Evolutionary conservation across 805 yeast genomes (phyloP).

Genomic region (Sugiyamaella qingdaonensis): DNA sequence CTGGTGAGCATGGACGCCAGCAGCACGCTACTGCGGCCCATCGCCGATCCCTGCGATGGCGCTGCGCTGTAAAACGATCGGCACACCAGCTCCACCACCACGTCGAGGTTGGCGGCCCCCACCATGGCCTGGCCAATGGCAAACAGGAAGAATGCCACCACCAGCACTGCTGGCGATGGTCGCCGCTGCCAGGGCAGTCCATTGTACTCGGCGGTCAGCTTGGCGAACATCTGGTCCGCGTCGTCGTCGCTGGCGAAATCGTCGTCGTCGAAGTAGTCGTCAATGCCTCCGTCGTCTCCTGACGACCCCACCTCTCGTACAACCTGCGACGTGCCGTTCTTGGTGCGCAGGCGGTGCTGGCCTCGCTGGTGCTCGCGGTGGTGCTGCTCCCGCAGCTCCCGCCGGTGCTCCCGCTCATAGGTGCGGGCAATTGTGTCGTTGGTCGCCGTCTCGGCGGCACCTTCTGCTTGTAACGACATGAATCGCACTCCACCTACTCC

Average conservation of each 20-base stretch:
- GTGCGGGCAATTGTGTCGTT: conserved; percentile 4
- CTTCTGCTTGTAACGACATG: conserved; percentile 7
- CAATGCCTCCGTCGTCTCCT: neutral
- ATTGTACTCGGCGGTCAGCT: conserved; percentile 3
- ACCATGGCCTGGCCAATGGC: conserved; percentile 20
- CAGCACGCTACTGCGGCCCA: too few species aligned
- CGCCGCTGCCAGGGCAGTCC: conserved; percentile 7
- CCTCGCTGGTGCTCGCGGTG: neutral
- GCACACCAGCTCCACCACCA: conserved; percentile 22
- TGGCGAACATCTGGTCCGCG: neutral
- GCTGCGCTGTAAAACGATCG: conserved; percentile 14
- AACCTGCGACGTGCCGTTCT: neutral
- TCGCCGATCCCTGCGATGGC: neutral
- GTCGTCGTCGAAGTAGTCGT: conserved; percentile 1
- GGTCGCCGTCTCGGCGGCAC: conserved; percentile 6
- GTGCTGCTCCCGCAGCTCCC: neutral
- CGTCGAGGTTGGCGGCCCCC: conserved; percentile 19
- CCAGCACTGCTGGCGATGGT: conserved; percentile 10
- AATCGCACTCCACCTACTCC: too few species aligned
- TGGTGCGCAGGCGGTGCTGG: neutral
- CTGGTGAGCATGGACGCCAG: neutral
- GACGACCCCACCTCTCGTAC: neutral
- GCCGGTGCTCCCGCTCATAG: neutral
- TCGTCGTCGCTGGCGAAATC: neutral
- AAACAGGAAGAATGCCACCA: conserved; percentile 12